These are phyloP conservation scores for Clitocybe nebularis DNA, from an alignment of 1,284 basidiomycete species.

Conservation along the genomic window DNA sequence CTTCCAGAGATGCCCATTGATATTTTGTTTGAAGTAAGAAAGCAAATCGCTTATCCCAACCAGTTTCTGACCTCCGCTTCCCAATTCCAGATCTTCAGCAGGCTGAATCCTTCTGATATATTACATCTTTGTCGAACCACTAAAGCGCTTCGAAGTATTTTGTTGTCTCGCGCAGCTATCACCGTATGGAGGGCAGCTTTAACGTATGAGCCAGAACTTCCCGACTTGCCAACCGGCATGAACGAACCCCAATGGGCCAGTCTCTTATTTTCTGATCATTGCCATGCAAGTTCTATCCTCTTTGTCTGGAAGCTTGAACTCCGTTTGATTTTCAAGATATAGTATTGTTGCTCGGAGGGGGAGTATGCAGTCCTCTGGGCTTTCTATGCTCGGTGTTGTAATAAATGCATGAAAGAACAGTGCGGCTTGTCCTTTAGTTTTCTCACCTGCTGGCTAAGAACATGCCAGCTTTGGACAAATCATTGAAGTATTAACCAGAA, in stretches of 20 bases:
- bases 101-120: conserved; percentile 24
- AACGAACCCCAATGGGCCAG: conserved; percentile 9
- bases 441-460: not conserved
- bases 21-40: conserved; percentile 24
- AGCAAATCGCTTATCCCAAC: conserved; percentile 1
- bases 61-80: not conserved
- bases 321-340: not conserved
- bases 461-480: not conserved
- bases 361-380: conserved; percentile 1
- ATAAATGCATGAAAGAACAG: conserved; percentile 3
- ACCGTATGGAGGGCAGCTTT: conserved; percentile 23
- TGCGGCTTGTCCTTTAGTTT: not conserved
- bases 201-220: conserved; percentile 13
- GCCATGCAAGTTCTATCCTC: conserved; percentile 4
- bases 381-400: conserved; percentile 5
- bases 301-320: not conserved
- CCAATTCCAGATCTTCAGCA: conserved; percentile 18
- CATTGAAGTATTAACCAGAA: not conserved
- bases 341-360: conserved; percentile 4
- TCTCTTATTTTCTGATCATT: conserved; percentile 4
- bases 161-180: conserved; percentile 20
- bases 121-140: conserved; percentile 24
- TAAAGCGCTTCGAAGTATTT: conserved; percentile 23
- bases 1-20: conserved; percentile 23
- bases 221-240: not conserved